Base-by-base conservation (phyloP, 2,329 filamentous ascomycete genomes). In the Dryadomyces quercus-mongolicae region DNA sequence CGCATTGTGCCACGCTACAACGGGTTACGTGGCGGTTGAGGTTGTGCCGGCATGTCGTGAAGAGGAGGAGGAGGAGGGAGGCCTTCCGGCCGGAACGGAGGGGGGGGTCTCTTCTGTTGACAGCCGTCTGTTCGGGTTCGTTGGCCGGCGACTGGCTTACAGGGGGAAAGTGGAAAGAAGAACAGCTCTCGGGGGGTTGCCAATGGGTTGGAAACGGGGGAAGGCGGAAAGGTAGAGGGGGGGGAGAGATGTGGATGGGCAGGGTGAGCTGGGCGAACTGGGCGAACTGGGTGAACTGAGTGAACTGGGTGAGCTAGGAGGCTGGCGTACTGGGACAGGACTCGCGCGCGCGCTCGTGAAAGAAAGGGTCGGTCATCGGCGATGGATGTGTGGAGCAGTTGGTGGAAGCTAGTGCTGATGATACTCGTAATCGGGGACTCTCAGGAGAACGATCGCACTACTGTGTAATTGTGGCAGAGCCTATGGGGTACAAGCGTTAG, bases 1-100 rank as follows among this genome's bases (percentile, higher is more conserved):
- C 89, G 82, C 88, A 95, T 92, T 63, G 68, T 74, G 59, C 60
- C 61, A 55, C 64, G 61, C 64, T 68, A 68, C 60, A 58, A 59
- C 49, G 62, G 59, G 58, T 60, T 60, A 61, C 56, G 45, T 38
- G 49, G 52, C 48, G 25, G 40, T 31, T 18, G 46, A 34, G 42
- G 31, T 48, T 49, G 53, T 58, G 58, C 55, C 62, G 62, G 64
- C 68, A 70, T 70, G 48, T 53, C 52, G 38, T 49, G 47, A 20
- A 44, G 21, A 8, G 20, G 13, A 21, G 44, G 6, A n/a, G 2
- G 42, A 44, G 10, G 22, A 38, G 25, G 16, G 31, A 6, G 18
- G 51, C 13, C 25, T 31, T 31, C 25, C 8, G 34, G 13, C 4
- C 22, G 31, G n/a, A 10, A 25, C 20, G 21, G 6, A 21, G 16